These are phyloP conservation scores for Pseudocercospora fuligena DNA, from an alignment of 2,329 filamentous ascomycete genomes.

Conservation along the genomic window DNA sequence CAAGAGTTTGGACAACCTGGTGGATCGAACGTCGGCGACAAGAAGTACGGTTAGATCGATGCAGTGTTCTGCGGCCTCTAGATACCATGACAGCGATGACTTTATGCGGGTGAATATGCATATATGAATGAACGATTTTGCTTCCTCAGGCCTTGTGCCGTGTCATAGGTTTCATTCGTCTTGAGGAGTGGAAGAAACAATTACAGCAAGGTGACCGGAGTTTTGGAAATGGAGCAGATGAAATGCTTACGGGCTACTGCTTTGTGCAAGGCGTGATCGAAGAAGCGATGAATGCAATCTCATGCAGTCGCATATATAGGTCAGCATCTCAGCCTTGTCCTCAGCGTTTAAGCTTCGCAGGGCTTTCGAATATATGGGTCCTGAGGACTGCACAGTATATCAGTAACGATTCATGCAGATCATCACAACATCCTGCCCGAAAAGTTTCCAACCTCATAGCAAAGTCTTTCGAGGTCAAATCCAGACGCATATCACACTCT, in stretches of 20 bases:
- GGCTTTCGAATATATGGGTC: neutral
- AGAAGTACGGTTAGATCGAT: slow-evolving; percentile 1
- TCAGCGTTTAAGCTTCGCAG: neutral
- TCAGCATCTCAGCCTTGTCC: neutral
- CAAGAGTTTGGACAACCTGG: slow-evolving; percentile 34
- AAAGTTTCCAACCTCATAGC: neutral
- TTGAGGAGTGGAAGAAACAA: neutral
- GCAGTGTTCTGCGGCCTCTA: neutral
- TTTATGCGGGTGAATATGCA: neutral
- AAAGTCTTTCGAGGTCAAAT: neutral
- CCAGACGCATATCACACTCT: too few relatives aligned
- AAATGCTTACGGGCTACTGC: too few relatives aligned
- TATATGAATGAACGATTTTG: slow-evolving; percentile 6
- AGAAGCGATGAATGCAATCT: neutral
- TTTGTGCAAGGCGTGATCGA: too few relatives aligned
- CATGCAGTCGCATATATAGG: neutral
- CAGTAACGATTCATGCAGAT: neutral
- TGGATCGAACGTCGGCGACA: slow-evolving; percentile 8
- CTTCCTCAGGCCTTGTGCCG: neutral
- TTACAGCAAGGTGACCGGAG: neutral
- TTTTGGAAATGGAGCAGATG: too few relatives aligned
- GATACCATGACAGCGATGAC: neutral
- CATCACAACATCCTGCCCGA: neutral
- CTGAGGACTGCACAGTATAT: neutral
- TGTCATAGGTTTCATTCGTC: neutral